These are phyloP conservation scores for Moniliophthora roreri DNA, from an alignment of 1,284 basidiomycete species.

Conservation along the genomic window DNA sequence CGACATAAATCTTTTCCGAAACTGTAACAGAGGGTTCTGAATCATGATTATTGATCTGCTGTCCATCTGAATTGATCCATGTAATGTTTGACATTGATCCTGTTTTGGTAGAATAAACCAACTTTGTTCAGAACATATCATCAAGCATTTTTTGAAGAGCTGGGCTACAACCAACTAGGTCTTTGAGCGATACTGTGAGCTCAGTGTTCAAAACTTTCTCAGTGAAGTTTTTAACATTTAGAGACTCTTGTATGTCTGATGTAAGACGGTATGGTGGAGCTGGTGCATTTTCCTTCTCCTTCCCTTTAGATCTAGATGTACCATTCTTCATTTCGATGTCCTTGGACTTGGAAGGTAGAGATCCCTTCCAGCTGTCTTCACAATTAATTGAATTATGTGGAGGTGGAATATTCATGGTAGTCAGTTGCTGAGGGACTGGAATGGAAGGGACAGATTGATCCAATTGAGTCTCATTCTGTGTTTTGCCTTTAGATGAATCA, in stretches of 20 bases:
- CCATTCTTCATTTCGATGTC: neutral
- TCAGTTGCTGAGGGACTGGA: neutral
- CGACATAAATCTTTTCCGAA: neutral
- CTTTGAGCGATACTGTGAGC: neutral
- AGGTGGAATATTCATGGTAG: neutral
- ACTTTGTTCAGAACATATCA: neutral
- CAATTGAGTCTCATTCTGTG: neutral
- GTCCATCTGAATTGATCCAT: neutral
- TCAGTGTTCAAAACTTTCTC: neutral
- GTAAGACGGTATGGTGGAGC: neutral
- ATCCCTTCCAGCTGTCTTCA: neutral
- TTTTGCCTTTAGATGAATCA: neutral
- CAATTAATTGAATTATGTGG: neutral
- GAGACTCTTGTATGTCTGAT: neutral
- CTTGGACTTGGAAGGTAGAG: neutral
- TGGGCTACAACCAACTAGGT: neutral
- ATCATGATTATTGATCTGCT: too few relatives aligned
- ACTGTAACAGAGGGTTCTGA: too few relatives aligned
- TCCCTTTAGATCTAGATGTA: neutral
- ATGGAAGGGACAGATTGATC: neutral
- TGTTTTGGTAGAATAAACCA: neutral
- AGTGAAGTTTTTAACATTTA: neutral
- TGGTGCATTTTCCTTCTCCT: neutral
- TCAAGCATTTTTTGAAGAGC: neutral
- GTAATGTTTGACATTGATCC: neutral